Evolutionary conservation across 805 yeast genomes (phyloP).

Genomic region (Aciculoconidium aculeatum): DNA sequence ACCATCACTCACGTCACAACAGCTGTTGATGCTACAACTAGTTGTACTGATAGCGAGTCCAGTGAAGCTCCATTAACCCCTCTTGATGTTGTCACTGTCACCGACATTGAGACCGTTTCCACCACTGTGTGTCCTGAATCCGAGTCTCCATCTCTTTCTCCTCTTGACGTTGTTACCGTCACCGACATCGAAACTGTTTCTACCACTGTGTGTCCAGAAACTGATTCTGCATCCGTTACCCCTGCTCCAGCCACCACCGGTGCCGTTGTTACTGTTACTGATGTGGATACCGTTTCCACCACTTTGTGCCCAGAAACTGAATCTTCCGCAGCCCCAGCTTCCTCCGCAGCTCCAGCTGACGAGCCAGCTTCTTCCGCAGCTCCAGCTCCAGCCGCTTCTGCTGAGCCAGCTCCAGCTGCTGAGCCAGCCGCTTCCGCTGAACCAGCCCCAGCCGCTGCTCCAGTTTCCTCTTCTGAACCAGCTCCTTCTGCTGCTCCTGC

Average conservation of each 20-base stretch:
- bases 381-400: not conserved
- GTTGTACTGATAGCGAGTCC: constrained; percentile 17
- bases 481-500: not conserved
- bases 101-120: not conserved
- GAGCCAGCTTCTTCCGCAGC: constrained; percentile 1
- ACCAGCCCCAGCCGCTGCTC: not conserved
- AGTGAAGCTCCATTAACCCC: constrained; percentile 11
- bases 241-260: constrained; percentile 3
- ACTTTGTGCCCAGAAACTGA: not conserved
- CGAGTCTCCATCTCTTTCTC: too few relatives aligned
- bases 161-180: constrained; percentile 16
- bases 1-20: constrained; percentile 14
- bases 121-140: not conserved
- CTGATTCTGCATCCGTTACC: constrained; percentile 1
- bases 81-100: constrained; percentile 16
- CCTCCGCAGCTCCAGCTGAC: not conserved
- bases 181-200: not conserved
- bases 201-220: not conserved
- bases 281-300: constrained; percentile 3
- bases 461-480: constrained; percentile 1
- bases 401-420: not conserved
- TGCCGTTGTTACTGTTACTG: constrained; percentile 2
- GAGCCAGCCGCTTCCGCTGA: not conserved
- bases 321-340: not conserved
- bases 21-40: constrained; percentile 16